Base-by-base conservation (phyloP, 805 yeast species). In the Kuraishia ogatae region DNA sequence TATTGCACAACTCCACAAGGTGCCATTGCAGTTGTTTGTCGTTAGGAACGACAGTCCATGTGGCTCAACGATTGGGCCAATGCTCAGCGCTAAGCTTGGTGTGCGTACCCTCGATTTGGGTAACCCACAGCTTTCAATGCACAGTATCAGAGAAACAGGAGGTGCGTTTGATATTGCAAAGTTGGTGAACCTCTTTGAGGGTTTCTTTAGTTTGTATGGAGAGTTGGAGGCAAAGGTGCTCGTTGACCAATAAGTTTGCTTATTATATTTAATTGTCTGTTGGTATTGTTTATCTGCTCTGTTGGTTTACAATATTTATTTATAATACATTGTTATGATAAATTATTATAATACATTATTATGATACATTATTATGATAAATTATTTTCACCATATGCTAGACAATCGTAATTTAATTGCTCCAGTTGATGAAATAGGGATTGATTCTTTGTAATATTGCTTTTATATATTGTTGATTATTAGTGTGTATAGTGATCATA, bases 21-120 rank as follows among this genome's bases (percentile, higher is more conserved):
- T 88, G n/a, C 97, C 97, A 19, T 71, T 93, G 58, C 99, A 93
- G 70, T 70, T 91, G 55, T 90, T 93, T 72, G 97, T 92, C n/a
- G 96, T 87, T 26, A 81, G 93, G 55, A 94, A 93, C 68, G 96
- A 88, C 65, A 84, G 96, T 2, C 89, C 97, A 2, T 93, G 98
- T 71, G 99, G 99, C 2, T 86, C 96, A 1, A 93, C 99, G 1
- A 93, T 93, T 64, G 99, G 98, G 1, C 98, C 98, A 21, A 88
- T 92, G 69, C 74, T 93, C 56, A 86, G 97, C 39, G 85, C 96
- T 2, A 87, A 87, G 61, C 77, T 91, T 46, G 98, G 98, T 54
- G 79, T 92, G 53, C 79, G 94, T 66, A 89, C 97, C 2, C 71
- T 92, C 58, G 98, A 92, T 69, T 71, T 92, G 54, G 98, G 98